Percentiles rank a stretch among this genome's conserved stretches.
Conservation (phyloP, 164 flowering plant genomes). For the Vitis riparia region DNA sequence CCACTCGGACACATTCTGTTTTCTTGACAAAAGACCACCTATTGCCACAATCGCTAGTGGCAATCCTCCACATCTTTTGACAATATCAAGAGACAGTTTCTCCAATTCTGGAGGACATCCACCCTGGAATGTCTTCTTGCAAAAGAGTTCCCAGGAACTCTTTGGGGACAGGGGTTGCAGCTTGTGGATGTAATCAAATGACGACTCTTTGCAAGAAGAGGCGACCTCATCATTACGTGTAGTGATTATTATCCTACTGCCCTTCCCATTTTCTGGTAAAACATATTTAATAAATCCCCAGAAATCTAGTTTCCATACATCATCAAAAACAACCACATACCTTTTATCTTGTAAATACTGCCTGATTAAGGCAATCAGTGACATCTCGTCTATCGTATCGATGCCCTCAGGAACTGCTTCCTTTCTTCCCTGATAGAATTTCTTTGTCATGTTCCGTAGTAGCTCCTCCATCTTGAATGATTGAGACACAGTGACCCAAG, state of each 20-base stretch:
- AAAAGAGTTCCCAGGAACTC: conserved; percentile 4
- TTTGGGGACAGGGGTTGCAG: conserved; percentile 1
- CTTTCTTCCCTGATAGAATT: not conserved
- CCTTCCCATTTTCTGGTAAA: too few relatives aligned
- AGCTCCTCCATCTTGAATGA: conserved; percentile 13
- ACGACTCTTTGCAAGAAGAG: not conserved
- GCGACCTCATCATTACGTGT: not conserved
- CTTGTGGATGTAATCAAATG: not conserved
- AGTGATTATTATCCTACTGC: too few relatives aligned
- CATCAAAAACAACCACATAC: too few relatives aligned
- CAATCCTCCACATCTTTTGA: conserved; percentile 22
- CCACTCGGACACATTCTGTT: conserved; percentile 20
- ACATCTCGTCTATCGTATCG: not conserved
- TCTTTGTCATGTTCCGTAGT: not conserved
- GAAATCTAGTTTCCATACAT: too few relatives aligned
- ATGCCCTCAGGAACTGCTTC: not conserved
- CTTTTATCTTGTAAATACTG: too few relatives aligned
- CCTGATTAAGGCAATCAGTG: not conserved
- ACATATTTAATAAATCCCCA: too few relatives aligned
- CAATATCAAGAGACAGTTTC: conserved; percentile 5
- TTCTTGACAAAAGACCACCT: conserved; percentile 22
- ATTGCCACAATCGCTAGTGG: conserved; percentile 33
- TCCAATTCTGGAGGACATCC: conserved; percentile 10
- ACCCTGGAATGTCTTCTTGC: conserved; percentile 8
- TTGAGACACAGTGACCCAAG: conserved; percentile 13